Evolutionary conservation across 345 rosid genomes (phyloP).

Genomic region (Sapria himalayana): DNA sequence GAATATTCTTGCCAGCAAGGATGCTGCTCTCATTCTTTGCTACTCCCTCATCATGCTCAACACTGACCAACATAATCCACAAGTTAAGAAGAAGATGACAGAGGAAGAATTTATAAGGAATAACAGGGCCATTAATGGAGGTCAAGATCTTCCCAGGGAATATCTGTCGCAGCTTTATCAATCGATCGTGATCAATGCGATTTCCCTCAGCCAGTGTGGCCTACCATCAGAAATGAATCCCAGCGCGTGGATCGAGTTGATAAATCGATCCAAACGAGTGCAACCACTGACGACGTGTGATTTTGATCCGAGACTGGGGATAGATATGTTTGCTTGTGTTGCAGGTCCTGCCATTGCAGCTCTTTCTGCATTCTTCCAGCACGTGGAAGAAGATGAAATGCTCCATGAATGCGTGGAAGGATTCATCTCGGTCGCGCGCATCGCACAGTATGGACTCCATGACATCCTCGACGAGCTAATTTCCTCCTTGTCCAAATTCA

Average conservation of each 20-base stretch:
- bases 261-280: conserved; percentile 26
- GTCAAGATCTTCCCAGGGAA: conserved; percentile 78
- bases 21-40: conserved; percentile 48
- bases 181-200: conserved; percentile 42
- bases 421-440: conserved; percentile 59
- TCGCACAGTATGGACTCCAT: conserved; percentile 57
- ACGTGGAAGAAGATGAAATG: conserved; percentile 71
- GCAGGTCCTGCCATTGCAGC: conserved; percentile 82
- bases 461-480: conserved; percentile 80
- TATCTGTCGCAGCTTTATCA: conserved; percentile 68
- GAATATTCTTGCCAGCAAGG: conserved; percentile 52
- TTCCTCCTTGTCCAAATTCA: conserved; percentile 66
- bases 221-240: conserved; percentile 43
- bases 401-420: conserved; percentile 82
- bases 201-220: conserved; percentile 33
- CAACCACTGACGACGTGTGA: conserved; percentile 30
- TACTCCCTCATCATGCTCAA: conserved; percentile 93
- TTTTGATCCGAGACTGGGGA: conserved; percentile 47
- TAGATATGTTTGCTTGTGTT: conserved; percentile 75
- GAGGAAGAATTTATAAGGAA: conserved; percentile 87
- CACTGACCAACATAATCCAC: conserved; percentile 84
- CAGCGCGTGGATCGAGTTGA: conserved; percentile 57
- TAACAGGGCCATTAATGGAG: conserved; percentile 67
- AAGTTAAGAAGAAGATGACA: conserved; percentile 85
- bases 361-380: conserved; percentile 68